Percentiles rank a stretch among this genome's conserved stretches.
Conservation (phyloP, 768 basidiomycete genomes). For the Boletus rubroflammeus region DNA sequence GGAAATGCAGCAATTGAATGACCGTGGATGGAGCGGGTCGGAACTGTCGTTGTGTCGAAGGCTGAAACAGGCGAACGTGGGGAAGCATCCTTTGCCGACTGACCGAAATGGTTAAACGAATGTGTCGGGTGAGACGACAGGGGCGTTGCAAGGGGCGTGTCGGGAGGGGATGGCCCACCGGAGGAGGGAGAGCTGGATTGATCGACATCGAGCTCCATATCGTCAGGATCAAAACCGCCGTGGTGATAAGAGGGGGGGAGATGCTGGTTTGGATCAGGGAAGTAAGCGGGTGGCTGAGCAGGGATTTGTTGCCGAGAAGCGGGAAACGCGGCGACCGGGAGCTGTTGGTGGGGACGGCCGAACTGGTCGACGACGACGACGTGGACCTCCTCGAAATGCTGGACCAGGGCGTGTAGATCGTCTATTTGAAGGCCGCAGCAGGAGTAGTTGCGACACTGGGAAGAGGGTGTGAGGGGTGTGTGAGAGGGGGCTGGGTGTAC, state of each 20-base stretch:
- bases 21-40: conserved; percentile 40
- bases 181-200: conserved; percentile 54
- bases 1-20: conserved; percentile 35
- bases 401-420: conserved; percentile 79
- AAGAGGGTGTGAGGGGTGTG: neutral
- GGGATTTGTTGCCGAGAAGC: conserved; percentile 31
- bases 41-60: conserved; percentile 52
- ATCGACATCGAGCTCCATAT: conserved; percentile 77
- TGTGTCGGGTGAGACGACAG: conserved; percentile 34
- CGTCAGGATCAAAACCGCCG: conserved; percentile 63
- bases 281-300: conserved; percentile 31
- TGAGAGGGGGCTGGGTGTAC: conserved; percentile 23
- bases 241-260: conserved; percentile 33
- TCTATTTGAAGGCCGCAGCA: conserved; percentile 81
- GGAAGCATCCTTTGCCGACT: conserved; percentile 27
- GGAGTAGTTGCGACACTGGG: conserved; percentile 79
- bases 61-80: conserved; percentile 40
- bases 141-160: conserved; percentile 44
- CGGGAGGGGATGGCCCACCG: conserved; percentile 34
- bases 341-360: conserved; percentile 33
- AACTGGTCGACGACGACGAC: conserved; percentile 65
- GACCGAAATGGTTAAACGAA: conserved; percentile 31
- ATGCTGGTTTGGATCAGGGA: conserved; percentile 23
- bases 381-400: conserved; percentile 91
- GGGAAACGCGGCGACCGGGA: conserved; percentile 31